These are phyloP conservation scores for Macadamia tetraphylla DNA, from an alignment of 164 flowering plant genomes.

Conservation along the genomic window DNA sequence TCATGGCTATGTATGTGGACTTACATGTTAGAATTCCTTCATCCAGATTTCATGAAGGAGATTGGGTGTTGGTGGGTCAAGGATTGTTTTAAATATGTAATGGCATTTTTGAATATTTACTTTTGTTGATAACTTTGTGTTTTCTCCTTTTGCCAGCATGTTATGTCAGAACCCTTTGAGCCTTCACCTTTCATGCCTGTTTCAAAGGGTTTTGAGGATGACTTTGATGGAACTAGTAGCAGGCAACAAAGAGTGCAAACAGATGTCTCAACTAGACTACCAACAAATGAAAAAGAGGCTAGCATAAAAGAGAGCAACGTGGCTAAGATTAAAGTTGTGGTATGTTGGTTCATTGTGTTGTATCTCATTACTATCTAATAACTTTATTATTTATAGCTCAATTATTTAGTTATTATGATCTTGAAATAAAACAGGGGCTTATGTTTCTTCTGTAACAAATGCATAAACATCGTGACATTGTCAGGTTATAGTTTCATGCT, in stretches of 20 bases:
- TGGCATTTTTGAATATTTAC: not conserved
- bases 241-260: constrained; percentile 47
- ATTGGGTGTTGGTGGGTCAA: too few relatives aligned
- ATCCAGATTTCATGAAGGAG: too few relatives aligned
- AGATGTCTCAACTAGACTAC: constrained; percentile 36
- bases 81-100: not conserved
- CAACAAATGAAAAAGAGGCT: constrained; percentile 52
- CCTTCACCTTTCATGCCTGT: constrained; percentile 84
- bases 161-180: constrained; percentile 84
- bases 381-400: too few relatives aligned
- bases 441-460: too few relatives aligned
- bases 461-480: too few relatives aligned
- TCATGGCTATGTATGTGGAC: too few relatives aligned
- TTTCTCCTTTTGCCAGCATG: constrained; percentile 54
- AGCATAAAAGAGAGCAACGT: constrained; percentile 64
- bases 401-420: too few relatives aligned
- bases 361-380: not conserved
- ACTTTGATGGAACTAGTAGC: constrained; percentile 32
- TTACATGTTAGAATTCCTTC: too few relatives aligned
- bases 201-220: constrained; percentile 51
- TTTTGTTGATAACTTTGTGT: constrained; percentile 4
- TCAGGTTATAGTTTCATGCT: too few relatives aligned
- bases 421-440: too few relatives aligned
- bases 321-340: constrained; percentile 97
- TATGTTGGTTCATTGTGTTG: constrained; percentile 26